Evolutionary conservation across 225 moss, liverwort and hornwort genomes (phyloP).

Genomic region (Pseudisothecium myosuroides): DNA sequence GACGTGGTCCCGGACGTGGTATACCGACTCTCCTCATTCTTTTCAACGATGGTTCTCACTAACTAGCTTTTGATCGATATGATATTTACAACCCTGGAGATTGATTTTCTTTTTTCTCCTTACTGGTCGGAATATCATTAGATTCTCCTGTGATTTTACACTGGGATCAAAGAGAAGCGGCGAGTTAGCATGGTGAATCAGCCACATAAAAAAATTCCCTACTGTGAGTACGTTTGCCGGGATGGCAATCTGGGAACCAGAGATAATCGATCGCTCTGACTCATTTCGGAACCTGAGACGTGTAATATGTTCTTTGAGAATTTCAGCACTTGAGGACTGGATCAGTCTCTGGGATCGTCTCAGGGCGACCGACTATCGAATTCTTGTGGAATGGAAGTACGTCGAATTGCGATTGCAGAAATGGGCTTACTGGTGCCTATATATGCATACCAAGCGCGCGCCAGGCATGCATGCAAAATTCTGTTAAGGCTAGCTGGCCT

Average conservation of each 20-base stretch:
- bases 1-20: too few relatives aligned
- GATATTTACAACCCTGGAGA: not conserved
- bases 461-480: not conserved
- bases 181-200: not conserved
- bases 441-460: too few relatives aligned
- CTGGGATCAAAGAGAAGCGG: not conserved
- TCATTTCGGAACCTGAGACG: not conserved
- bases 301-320: not conserved
- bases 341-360: too few relatives aligned
- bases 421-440: not conserved
- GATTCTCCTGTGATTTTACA: not conserved
- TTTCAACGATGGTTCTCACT: not conserved
- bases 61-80: not conserved
- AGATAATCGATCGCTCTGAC: not conserved
- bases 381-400: not conserved
- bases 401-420: not conserved
- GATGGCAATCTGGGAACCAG: not conserved
- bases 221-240: too few relatives aligned
- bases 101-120: not conserved
- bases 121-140: not conserved
- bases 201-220: not conserved
- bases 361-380: not conserved
- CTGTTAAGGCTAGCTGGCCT: not conserved
- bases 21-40: not conserved
- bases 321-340: not conserved